These are phyloP conservation scores for Nasturtium officinale DNA, from an alignment of 345 rosid genomes.

Conservation along the genomic window DNA sequence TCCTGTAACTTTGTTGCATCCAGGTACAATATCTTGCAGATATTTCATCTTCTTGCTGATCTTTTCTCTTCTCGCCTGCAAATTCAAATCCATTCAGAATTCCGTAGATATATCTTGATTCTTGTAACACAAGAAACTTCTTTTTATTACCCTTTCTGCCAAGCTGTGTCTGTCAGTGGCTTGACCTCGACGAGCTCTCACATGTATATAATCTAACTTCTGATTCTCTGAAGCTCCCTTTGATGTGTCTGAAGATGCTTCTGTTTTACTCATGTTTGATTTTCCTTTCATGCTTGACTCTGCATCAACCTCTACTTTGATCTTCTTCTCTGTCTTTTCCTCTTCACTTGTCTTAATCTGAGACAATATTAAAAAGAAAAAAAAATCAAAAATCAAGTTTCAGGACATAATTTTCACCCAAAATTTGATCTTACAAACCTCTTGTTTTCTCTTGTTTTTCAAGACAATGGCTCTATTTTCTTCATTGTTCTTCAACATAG, in stretches of 20 bases:
- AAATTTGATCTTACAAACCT: slow-evolving; percentile 45
- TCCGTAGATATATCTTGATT: slow-evolving; percentile 2
- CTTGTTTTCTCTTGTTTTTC: slow-evolving; percentile 52
- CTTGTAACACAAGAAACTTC: slow-evolving; percentile 22
- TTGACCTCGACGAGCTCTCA: slow-evolving; percentile 53
- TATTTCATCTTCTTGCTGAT: slow-evolving; percentile 70
- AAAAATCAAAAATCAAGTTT: not conserved
- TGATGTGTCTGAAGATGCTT: slow-evolving; percentile 37
- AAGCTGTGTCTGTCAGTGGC: slow-evolving; percentile 52
- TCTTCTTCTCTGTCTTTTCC: slow-evolving; percentile 42
- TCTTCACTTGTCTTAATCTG: slow-evolving; percentile 45
- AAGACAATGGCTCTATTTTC: slow-evolving; percentile 21
- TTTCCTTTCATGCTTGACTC: slow-evolving; percentile 43
- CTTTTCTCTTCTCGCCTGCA: slow-evolving; percentile 70
- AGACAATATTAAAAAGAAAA: not conserved
- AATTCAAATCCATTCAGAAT: not conserved
- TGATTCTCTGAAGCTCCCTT: slow-evolving; percentile 43
- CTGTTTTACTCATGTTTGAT: slow-evolving; percentile 38
- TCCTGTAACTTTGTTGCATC: slow-evolving; percentile 63
- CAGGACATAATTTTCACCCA: not conserved
- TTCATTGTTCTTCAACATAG: slow-evolving; percentile 31
- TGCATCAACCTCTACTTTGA: slow-evolving; percentile 43
- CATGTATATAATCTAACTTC: slow-evolving; percentile 48
- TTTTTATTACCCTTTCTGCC: slow-evolving; percentile 54
- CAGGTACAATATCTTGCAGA: slow-evolving; percentile 75